phyloP scores from a whole-genome alignment of 2,329 filamentous ascomycete genomes.

The Xylaria sp. region DNA sequence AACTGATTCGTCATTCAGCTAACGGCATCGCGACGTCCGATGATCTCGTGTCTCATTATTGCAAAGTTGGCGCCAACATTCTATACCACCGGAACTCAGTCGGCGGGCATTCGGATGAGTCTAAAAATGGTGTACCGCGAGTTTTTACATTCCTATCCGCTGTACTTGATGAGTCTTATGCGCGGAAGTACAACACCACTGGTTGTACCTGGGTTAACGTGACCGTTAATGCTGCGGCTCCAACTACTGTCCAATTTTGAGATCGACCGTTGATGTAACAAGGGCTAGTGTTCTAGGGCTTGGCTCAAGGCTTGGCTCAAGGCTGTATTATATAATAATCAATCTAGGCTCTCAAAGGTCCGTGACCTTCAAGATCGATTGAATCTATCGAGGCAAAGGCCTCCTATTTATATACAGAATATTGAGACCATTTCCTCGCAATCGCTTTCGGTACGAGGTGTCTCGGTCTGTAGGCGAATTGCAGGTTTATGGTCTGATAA shows the following conservation, averaged over 20 bases:
- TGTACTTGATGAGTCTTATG: slow-evolving; percentile 4
- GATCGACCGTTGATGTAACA: no score
- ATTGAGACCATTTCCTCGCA: no score
- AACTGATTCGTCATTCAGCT: not conserved
- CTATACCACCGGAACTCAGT: slow-evolving; percentile 15
- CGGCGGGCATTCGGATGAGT: slow-evolving; percentile 5
- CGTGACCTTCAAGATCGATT: no score
- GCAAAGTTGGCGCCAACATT: slow-evolving; percentile 9
- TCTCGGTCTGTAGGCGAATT: no score
- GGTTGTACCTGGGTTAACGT: slow-evolving; percentile 18
- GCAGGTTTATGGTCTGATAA: no score
- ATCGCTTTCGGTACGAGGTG: no score
- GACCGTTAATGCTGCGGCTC: not conserved
- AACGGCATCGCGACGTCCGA: slow-evolving; percentile 10
- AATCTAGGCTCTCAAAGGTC: no score
- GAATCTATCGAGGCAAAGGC: no score
- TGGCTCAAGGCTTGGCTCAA: no score
- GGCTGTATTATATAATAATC: no score
- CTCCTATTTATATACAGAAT: no score
- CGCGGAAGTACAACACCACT: slow-evolving; percentile 10
- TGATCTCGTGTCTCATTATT: slow-evolving; percentile 9
- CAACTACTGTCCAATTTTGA: not conserved
- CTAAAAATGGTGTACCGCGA: slow-evolving; percentile 2
- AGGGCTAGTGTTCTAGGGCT: no score
- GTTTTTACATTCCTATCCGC: slow-evolving; percentile 4